These are phyloP conservation scores for Dactylonectria estremocensis DNA, from an alignment of 2,329 filamentous ascomycete genomes.

Conservation along the genomic window DNA sequence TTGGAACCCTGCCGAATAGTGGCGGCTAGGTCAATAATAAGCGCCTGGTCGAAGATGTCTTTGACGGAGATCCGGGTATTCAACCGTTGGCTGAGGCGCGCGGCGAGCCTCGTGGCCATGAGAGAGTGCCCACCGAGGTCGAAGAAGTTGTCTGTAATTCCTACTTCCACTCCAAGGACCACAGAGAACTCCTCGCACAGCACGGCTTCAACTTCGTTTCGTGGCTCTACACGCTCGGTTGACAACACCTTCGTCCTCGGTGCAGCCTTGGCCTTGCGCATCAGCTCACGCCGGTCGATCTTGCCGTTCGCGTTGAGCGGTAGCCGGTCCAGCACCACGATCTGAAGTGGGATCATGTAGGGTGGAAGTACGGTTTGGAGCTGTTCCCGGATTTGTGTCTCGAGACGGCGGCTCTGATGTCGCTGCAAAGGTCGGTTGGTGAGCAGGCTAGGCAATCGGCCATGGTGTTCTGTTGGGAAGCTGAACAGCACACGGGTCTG, in stretches of 20 bases:
- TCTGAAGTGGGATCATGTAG: slow-evolving; percentile 46
- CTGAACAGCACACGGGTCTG: slow-evolving; percentile 28
- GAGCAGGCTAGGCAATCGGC: background rate
- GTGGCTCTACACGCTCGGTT: too few relatives aligned
- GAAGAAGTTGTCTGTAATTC: slow-evolving; percentile 58
- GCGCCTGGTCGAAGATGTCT: slow-evolving; percentile 55
- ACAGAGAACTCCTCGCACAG: background rate
- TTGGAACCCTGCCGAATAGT: background rate
- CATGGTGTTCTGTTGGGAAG: slow-evolving; percentile 41
- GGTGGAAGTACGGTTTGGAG: slow-evolving; percentile 32
- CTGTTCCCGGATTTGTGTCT: background rate
- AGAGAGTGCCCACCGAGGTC: slow-evolving; percentile 65
- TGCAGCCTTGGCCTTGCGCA: too few relatives aligned
- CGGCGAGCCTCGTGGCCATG: slow-evolving; percentile 62
- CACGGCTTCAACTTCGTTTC: too few relatives aligned
- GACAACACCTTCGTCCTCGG: too few relatives aligned
- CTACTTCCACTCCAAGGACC: background rate
- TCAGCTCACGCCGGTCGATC: slow-evolving; percentile 23
- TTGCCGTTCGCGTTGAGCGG: slow-evolving; percentile 36
- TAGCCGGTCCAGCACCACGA: slow-evolving; percentile 39
- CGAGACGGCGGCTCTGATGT: background rate
- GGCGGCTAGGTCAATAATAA: background rate
- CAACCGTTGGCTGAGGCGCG: slow-evolving; percentile 57
- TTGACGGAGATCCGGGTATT: slow-evolving; percentile 59
- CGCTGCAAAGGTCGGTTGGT: slow-evolving; percentile 1